A percentile compares a stretch with the other conserved stretches of the same genome.
These are phyloP conservation scores for Salix koriyanagi DNA, from an alignment of 345 rosid genomes.

Conservation along the genomic window DNA sequence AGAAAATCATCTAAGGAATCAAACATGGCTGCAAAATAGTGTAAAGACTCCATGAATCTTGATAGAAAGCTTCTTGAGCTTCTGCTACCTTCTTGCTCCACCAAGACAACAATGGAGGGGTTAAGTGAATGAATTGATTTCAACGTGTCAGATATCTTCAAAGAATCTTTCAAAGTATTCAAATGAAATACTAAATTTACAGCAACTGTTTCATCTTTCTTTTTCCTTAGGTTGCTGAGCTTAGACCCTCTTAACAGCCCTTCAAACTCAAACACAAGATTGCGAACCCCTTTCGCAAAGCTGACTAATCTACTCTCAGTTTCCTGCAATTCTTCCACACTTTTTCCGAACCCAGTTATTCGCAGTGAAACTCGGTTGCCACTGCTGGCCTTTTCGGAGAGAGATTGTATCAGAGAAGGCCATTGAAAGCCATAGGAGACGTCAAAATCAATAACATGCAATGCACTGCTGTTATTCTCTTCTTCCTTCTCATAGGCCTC, in stretches of 20 bases:
- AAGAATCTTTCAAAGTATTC: slow-evolving; percentile 28
- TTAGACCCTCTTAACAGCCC: slow-evolving; percentile 42
- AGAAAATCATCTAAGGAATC: slow-evolving; percentile 65
- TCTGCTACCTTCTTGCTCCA: slow-evolving; percentile 54
- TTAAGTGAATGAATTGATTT: slow-evolving; percentile 36
- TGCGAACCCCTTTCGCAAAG: slow-evolving; percentile 45
- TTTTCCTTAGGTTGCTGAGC: slow-evolving; percentile 30
- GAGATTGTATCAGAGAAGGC: slow-evolving; percentile 70
- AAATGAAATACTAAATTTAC: slow-evolving; percentile 53
- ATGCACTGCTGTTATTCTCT: slow-evolving; percentile 29
- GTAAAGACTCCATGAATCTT: slow-evolving; percentile 62
- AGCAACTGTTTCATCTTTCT: slow-evolving; percentile 52
- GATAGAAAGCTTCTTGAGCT: slow-evolving; percentile 44
- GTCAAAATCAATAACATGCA: slow-evolving; percentile 60
- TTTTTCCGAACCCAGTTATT: slow-evolving; percentile 47
- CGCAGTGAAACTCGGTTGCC: slow-evolving; percentile 35
- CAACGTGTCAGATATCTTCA: slow-evolving; percentile 41
- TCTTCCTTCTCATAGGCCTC: slow-evolving; percentile 54
- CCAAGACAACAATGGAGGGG: slow-evolving; percentile 49
- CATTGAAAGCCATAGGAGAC: slow-evolving; percentile 62
- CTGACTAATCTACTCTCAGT: slow-evolving; percentile 53
- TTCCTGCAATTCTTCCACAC: slow-evolving; percentile 48
- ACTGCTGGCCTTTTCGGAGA: slow-evolving; percentile 48
- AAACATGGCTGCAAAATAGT: slow-evolving; percentile 64
- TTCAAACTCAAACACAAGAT: slow-evolving; percentile 54